phyloP scores from a whole-genome alignment of 352 stramenopile species.

The Phytopythium montanum region DNA sequence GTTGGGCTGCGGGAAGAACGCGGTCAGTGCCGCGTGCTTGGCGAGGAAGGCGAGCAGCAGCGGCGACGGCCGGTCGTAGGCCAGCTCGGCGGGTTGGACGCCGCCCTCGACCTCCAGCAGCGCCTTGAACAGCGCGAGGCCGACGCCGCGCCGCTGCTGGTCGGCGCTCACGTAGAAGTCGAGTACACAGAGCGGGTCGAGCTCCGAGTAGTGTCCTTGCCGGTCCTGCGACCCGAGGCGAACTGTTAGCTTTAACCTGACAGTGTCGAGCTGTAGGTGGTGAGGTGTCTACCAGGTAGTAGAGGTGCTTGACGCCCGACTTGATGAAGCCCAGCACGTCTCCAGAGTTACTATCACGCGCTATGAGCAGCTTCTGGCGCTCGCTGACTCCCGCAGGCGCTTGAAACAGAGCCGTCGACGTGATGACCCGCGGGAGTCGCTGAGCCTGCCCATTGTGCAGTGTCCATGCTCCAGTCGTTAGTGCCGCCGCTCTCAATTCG shows the following conservation, averaged over 20 bases:
- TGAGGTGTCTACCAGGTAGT: constrained; percentile 52
- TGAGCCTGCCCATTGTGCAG: constrained; percentile 65
- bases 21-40: constrained; percentile 55
- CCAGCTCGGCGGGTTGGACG: constrained; percentile 27
- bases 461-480: neutral
- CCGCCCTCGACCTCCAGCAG: constrained; percentile 41
- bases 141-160: constrained; percentile 56
- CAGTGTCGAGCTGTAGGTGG: neutral
- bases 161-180: constrained; percentile 72
- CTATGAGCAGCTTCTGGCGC: constrained; percentile 41
- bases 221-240: constrained; percentile 22
- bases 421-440: constrained; percentile 57
- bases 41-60: constrained; percentile 76
- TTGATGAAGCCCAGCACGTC: constrained; percentile 57
- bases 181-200: constrained; percentile 72
- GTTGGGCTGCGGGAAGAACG: constrained; percentile 70
- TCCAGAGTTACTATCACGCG: constrained; percentile 11
- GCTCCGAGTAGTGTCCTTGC: constrained; percentile 61
- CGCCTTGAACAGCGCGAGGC: constrained; percentile 52
- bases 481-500: neutral
- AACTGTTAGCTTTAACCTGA: neutral
- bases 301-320: constrained; percentile 64
- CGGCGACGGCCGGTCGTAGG: constrained; percentile 78
- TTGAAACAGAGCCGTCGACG: constrained; percentile 38
- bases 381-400: constrained; percentile 21